A percentile compares a stretch with the other conserved stretches of the same genome.
phyloP scores from a whole-genome alignment of 352 stramenopile species.

The Hyaloperonospora arabidopsidis region DNA sequence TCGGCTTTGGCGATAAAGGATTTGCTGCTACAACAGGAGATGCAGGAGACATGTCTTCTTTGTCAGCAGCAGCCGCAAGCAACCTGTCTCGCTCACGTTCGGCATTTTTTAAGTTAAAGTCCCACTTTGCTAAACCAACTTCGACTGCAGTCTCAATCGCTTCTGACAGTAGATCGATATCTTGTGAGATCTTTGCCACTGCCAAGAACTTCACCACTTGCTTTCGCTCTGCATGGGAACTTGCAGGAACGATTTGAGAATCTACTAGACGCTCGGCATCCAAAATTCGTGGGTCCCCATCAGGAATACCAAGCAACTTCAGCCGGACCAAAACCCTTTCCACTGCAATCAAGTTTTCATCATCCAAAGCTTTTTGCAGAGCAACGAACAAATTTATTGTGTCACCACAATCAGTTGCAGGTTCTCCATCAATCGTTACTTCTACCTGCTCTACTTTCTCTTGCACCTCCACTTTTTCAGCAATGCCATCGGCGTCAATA shows the following conservation, averaged over 20 bases:
- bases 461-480: conserved; percentile 18
- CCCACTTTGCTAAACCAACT: conserved; percentile 66
- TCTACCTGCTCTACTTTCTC: conserved; percentile 10
- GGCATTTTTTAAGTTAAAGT: conserved; percentile 78
- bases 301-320: conserved; percentile 28
- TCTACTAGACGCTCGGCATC: conserved; percentile 30
- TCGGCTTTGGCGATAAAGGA: conserved; percentile 6
- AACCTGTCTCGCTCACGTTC: conserved; percentile 61
- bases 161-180: conserved; percentile 56
- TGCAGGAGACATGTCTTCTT: conserved; percentile 2
- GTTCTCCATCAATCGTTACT: conserved; percentile 1
- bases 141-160: conserved; percentile 53
- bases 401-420: conserved; percentile 20
- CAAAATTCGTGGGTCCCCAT: conserved; percentile 24
- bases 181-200: conserved; percentile 61
- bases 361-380: conserved; percentile 53
- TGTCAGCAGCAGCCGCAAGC: conserved; percentile 13
- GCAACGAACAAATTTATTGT: conserved; percentile 36
- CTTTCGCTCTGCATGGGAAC: conserved; percentile 51
- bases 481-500: conserved; percentile 6
- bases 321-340: conserved; percentile 47
- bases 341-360: conserved; percentile 60
- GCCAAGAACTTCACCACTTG: conserved; percentile 70
- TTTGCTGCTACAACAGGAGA: conserved; percentile 8
- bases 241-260: conserved; percentile 28